phyloP scores from a whole-genome alignment of 2,329 filamentous ascomycete genomes.

The Calonectria pseudoturangicola region DNA sequence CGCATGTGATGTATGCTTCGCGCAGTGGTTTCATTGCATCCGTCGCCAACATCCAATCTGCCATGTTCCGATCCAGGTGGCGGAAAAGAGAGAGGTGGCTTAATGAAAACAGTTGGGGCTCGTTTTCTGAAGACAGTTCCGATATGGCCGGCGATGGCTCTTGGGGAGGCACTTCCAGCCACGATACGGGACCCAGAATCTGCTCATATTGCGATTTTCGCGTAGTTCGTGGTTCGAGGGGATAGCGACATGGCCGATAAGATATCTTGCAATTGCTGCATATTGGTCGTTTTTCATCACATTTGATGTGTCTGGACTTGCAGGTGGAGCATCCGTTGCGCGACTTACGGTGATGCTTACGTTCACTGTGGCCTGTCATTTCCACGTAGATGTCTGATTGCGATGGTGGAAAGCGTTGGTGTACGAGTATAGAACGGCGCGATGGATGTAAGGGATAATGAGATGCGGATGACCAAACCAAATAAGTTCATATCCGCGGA shows the following conservation, averaged over 20 bases:
- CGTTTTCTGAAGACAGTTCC: not conserved
- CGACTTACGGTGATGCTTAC: conserved; percentile 10
- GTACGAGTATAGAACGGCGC: not conserved
- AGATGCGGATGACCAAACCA: not conserved
- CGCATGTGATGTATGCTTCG: not conserved
- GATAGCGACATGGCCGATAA: not conserved
- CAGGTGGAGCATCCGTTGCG: conserved; percentile 3
- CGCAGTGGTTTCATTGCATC: not conserved
- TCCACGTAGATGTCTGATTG: not conserved
- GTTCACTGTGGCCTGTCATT: not conserved
- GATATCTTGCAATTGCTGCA: conserved; percentile 17
- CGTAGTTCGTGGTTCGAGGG: not conserved
- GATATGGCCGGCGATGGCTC: not conserved
- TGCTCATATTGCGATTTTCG: not conserved
- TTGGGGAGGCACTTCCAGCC: not conserved
- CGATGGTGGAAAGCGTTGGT: not conserved
- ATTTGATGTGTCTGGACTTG: conserved; percentile 13
- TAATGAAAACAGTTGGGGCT: not conserved
- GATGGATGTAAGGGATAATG: not conserved
- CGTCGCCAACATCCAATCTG: conserved; percentile 12
- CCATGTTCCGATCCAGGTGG: conserved; percentile 6
- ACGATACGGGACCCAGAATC: not conserved
- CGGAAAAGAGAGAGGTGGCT: not conserved
- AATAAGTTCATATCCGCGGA: not conserved
- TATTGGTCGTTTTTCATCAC: not conserved